phyloP scores from a whole-genome alignment of 148 eudicot genomes.

The Mesembryanthemum crystallinum region DNA sequence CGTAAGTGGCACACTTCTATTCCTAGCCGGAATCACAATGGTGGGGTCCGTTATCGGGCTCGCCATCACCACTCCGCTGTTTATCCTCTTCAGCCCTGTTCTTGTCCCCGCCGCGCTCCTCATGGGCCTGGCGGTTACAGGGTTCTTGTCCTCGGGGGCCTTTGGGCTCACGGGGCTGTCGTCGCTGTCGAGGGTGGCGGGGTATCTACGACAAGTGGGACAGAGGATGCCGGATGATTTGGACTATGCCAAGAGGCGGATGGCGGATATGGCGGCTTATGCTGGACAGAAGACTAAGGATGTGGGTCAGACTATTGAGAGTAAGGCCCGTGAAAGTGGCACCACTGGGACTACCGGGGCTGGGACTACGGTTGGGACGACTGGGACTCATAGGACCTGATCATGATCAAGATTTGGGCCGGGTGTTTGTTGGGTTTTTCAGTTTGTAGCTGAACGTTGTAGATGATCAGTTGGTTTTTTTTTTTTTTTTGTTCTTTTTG shows the following conservation, averaged over 20 bases:
- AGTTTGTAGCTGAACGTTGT: conserved; percentile 2
- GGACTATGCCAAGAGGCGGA: conserved; percentile 56
- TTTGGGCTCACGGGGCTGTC: conserved; percentile 74
- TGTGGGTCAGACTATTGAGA: conserved; percentile 60
- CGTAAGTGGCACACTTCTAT: conserved; percentile 49
- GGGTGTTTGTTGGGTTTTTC: conserved; percentile 11
- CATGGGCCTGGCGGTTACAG: conserved; percentile 40
- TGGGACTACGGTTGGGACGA: not conserved
- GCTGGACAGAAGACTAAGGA: conserved; percentile 88
- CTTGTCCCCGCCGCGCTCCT: conserved; percentile 59
- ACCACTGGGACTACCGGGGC: conserved; percentile 15
- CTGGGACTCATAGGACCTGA: conserved; percentile 14
- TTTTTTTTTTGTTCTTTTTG: conserved; percentile 3
- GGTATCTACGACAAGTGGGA: conserved; percentile 36
- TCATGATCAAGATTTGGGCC: not conserved
- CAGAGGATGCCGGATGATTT: conserved; percentile 53
- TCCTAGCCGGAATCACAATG: conserved; percentile 50
- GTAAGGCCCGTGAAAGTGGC: conserved; percentile 56
- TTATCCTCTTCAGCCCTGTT: conserved; percentile 74
- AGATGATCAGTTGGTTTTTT: not conserved
- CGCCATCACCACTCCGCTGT: conserved; percentile 50
- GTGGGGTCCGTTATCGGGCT: conserved; percentile 46
- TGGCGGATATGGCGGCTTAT: conserved; percentile 50
- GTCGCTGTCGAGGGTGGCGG: conserved; percentile 48
- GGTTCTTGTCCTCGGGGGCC: conserved; percentile 53